Evolutionary conservation across 2,329 filamentous ascomycete species (phyloP).

Genomic region (Fusarium longipes): DNA sequence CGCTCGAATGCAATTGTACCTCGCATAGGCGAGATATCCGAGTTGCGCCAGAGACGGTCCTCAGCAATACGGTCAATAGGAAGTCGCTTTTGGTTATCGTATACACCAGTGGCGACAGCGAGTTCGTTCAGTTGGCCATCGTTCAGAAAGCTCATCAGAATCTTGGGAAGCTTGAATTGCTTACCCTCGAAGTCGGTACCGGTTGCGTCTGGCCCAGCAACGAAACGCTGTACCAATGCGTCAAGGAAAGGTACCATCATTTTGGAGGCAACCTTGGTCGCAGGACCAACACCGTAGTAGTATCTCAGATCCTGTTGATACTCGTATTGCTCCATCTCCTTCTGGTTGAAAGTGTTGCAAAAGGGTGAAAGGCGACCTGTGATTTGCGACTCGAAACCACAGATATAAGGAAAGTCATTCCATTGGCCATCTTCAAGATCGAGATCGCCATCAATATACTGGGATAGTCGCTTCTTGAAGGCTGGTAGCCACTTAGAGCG

Average conservation of each 20-base stretch:
- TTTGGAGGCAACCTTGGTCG: conserved; percentile 62
- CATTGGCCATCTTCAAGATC: conserved; percentile 65
- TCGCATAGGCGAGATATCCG: conserved; percentile 69
- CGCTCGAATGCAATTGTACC: conserved; percentile 74
- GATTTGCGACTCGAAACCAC: conserved; percentile 77
- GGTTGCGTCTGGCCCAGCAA: conserved; percentile 60
- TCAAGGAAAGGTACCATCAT: conserved; percentile 72
- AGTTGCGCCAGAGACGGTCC: conserved; percentile 64
- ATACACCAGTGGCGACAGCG: conserved; percentile 68
- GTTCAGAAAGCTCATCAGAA: conserved; percentile 72
- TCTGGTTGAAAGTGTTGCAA: conserved; percentile 70
- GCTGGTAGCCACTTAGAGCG: conserved; percentile 62
- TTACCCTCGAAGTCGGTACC: conserved; percentile 60
- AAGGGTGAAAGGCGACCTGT: conserved; percentile 70
- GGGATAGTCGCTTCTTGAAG: conserved; percentile 65
- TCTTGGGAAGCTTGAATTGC: conserved; percentile 62
- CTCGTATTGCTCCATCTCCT: conserved; percentile 72
- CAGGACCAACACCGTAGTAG: conserved; percentile 72
- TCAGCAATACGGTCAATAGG: conserved; percentile 59
- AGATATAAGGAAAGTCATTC: conserved; percentile 73
- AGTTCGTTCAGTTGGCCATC: conserved; percentile 74
- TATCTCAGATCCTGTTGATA: conserved; percentile 76
- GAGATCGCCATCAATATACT: conserved; percentile 64
- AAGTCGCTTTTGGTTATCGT: conserved; percentile 65
- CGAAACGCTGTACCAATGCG: conserved; percentile 63